Evolutionary conservation across 192 early-diverging fungal genomes (phyloP).

Genomic region (Chytriomyces confervae): DNA sequence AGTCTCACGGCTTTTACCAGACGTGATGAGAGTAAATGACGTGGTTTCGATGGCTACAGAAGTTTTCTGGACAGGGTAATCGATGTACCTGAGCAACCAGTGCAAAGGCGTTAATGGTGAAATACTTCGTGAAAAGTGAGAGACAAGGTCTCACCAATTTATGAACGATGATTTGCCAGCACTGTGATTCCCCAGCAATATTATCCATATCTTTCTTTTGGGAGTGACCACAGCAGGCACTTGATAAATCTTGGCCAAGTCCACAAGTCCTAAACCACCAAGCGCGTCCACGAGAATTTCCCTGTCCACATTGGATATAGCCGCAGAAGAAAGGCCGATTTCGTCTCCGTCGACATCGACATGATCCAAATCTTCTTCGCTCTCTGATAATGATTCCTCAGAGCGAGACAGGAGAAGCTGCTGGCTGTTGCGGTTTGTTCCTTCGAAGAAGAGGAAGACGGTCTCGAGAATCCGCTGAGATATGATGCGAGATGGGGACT

Average conservation of each 20-base stretch:
- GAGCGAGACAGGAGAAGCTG: too few relatives aligned
- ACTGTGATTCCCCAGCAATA: conserved; percentile 26
- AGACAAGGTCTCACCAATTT: not conserved
- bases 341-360: not conserved
- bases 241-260: not conserved
- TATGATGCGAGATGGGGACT: not conserved
- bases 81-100: conserved; percentile 16
- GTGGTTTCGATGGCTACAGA: conserved; percentile 33
- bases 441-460: not conserved
- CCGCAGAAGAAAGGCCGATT: not conserved
- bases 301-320: not conserved
- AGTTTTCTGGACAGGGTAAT: conserved; percentile 26
- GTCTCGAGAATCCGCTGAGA: conserved; percentile 23
- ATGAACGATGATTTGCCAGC: not conserved
- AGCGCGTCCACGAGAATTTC: not conserved
- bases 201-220: conserved; percentile 15
- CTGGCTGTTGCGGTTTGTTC: not conserved
- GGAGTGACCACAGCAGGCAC: conserved; percentile 8
- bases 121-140: not conserved
- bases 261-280: not conserved
- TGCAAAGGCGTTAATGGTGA: not conserved
- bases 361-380: not conserved
- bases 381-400: not conserved
- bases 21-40: conserved; percentile 16
- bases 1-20: conserved; percentile 21